Evolutionary conservation across 2,329 filamentous ascomycete species (phyloP).

Genomic region (Fusarium sp.): DNA sequence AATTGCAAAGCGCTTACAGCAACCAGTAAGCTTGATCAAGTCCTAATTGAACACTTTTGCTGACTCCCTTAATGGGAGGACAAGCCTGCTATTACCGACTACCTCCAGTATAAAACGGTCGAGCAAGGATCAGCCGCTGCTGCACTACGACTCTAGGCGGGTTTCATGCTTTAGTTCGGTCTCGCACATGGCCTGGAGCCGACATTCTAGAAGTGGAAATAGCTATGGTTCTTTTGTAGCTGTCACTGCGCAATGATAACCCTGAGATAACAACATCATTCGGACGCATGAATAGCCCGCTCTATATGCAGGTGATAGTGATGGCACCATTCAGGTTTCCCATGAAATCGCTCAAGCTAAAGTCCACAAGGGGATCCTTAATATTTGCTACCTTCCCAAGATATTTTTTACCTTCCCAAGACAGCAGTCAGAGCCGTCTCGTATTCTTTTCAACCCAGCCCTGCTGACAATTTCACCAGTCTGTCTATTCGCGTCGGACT

Average conservation of each 20-base stretch:
- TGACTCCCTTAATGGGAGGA: neutral
- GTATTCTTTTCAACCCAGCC: neutral
- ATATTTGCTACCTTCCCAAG: neutral
- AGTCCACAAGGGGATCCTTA: neutral
- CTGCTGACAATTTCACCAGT: no score
- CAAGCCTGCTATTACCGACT: neutral
- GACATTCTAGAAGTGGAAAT: constrained; percentile 2
- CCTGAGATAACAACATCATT: neutral
- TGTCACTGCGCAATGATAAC: constrained; percentile 1
- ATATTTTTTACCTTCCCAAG: constrained; percentile 1
- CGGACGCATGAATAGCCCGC: neutral
- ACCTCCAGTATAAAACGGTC: no score
- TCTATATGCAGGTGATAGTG: no score
- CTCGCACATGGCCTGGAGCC: neutral
- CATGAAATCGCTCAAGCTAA: neutral
- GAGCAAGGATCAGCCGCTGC: neutral
- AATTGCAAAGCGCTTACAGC: no score
- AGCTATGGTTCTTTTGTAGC: neutral
- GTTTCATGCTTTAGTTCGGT: constrained; percentile 2
- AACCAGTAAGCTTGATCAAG: no score
- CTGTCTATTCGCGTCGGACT: no score
- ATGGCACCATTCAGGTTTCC: neutral
- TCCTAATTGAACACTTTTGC: no score
- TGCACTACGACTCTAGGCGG: constrained; percentile 6
- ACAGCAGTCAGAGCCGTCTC: constrained; percentile 2